A percentile compares a stretch with the other conserved stretches of the same genome.
Conservation (phyloP, 805 yeast genomes). For the Cyberlindnera saturnus region DNA sequence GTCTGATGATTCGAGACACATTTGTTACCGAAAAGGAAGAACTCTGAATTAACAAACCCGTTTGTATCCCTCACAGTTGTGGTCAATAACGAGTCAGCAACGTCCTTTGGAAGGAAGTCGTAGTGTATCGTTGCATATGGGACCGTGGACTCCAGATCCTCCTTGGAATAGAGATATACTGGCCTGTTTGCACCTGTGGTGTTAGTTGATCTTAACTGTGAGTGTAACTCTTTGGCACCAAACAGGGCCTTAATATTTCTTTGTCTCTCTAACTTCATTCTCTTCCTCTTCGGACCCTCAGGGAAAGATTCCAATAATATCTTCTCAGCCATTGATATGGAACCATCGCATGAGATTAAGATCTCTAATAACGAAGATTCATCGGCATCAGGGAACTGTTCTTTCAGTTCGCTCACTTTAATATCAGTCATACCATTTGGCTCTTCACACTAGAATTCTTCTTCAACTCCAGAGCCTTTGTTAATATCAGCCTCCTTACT, state of each 20-base stretch:
- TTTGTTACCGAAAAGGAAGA: conserved; percentile 56
- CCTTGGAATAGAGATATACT: conserved; percentile 41
- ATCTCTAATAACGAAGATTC: conserved; percentile 41
- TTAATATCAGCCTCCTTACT: no score
- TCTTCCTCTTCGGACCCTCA: conserved; percentile 7
- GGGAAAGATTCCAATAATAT: conserved; percentile 33
- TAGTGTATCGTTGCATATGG: conserved; percentile 47
- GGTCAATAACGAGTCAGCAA: conserved; percentile 40
- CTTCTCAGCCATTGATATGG: conserved; percentile 34
- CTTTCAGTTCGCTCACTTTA: conserved; percentile 32
- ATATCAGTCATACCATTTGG: conserved; percentile 27
- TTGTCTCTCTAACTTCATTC: conserved; percentile 8
- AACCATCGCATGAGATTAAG: conserved; percentile 48
- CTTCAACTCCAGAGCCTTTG: no score
- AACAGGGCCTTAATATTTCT: conserved; percentile 16
- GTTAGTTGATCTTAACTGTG: conserved; percentile 8
- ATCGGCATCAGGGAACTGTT: conserved; percentile 38
- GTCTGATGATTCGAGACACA: conserved; percentile 55
- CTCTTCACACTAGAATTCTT: no score
- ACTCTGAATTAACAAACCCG: conserved; percentile 37
- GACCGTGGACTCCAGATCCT: conserved; percentile 41
- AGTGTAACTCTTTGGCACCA: conserved; percentile 8
- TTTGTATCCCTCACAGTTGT: conserved; percentile 36
- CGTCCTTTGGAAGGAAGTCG: conserved; percentile 44
- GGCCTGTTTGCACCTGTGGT: conserved; percentile 22